Conservation (phyloP, 2,329 filamentous ascomycete species). For the Chalaropsis thielavioides region DNA sequence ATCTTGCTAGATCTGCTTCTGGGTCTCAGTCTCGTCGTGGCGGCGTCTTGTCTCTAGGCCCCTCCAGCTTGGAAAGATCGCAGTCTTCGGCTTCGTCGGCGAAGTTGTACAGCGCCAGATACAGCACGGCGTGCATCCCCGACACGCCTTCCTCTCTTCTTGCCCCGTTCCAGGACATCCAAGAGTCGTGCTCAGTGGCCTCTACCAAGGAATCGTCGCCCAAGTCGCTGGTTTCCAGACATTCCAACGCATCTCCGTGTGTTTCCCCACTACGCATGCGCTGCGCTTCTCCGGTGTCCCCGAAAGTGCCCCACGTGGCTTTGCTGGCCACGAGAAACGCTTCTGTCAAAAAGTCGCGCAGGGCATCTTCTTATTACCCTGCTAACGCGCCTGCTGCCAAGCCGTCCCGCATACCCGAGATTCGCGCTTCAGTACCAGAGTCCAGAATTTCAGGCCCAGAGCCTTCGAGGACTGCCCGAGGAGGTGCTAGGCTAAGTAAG, state of each 20-base stretch:
- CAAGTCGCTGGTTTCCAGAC: neutral
- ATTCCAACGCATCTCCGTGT: neutral
- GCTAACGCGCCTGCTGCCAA: neutral
- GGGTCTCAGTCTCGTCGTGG: neutral
- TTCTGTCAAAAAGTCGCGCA: neutral
- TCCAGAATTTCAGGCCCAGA: neutral
- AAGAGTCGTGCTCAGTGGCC: neutral
- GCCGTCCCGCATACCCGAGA: neutral
- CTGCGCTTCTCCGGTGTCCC: neutral
- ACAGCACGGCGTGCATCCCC: constrained; percentile 9
- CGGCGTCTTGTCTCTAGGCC: neutral
- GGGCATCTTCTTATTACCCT: constrained; percentile 11
- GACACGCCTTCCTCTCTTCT: constrained; percentile 3
- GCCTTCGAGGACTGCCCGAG: neutral
- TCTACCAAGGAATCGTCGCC: neutral
- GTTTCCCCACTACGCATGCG: neutral
- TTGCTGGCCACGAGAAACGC: neutral
- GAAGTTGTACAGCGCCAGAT: constrained; percentile 2
- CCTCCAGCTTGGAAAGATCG: constrained; percentile 12
- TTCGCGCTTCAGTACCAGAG: neutral
- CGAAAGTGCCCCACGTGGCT: constrained; percentile 6
- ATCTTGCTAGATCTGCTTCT: neutral
- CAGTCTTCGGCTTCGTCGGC: constrained; percentile 6
- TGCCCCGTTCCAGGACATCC: constrained; percentile 2
- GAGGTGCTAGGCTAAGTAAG: constrained; percentile 24